Base-by-base conservation (phyloP, 768 basidiomycete species). In the Tricholomella constricta region DNA sequence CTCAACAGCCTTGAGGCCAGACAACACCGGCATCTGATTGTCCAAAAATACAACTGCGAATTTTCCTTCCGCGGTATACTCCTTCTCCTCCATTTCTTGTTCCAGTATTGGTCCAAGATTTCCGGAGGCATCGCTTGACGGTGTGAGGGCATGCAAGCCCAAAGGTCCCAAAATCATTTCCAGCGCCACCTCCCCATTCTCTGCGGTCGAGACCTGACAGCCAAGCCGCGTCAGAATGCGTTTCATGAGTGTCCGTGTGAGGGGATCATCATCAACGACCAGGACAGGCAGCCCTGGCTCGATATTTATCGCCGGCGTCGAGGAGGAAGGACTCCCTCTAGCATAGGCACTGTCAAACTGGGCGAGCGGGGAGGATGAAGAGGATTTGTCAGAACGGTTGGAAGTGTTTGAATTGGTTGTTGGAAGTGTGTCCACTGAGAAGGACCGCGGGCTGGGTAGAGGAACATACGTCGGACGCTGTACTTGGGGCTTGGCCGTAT, bases 1-100 rank as follows among this genome's bases (percentile, higher is more conserved):
- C 49, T 77, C 66, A 10, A 91, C 83, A 17, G 81, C 79, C 52
- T 84, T 81, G 40, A 91, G 64, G 14, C 93, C 93, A 55, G 86
- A 86, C 76, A 91, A 77, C 17, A 90, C 72, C 8, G 87, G 88
- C 89, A 93, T 93, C 69, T 92, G 90, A 66, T 94, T 94, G 51
- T 82, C 81, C 62, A 83, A 65, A 54, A 81, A 83, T 36, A 81
- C 67, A 1, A 81, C 70, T 17, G 78, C 76, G 60, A 68, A 82
- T 56, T 69, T 78, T 10, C 67, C 65, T 55, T 77, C 72, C 41
- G 68, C 62, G 29, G 59, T 53, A 4, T 55, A 55, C 19, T 53
- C 59, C 6, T 47, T 48, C 14, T 46, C 54, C 45, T 45, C 54
- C 58, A 36, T 51, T 27, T 65, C 65, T 54, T 70, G 71, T 58